A percentile compares a stretch with the other conserved stretches of the same genome.
Evolutionary conservation across 441 rosid genomes (phyloP).

Genomic region (Euphorbia schlechtendalii): DNA sequence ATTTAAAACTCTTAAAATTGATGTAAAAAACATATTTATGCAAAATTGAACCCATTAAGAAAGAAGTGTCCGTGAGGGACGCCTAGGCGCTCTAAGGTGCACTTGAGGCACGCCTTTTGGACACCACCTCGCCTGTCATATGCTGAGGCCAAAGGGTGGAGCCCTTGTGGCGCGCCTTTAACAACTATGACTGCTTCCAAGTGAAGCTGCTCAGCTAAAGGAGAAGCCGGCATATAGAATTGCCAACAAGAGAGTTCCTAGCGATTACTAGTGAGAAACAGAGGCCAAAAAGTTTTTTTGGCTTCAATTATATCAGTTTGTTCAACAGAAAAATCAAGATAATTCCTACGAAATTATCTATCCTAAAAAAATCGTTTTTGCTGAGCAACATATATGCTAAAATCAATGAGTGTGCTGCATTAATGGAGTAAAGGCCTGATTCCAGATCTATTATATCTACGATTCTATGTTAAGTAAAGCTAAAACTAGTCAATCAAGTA

Average conservation of each 20-base stretch:
- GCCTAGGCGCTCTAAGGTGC: too few species aligned
- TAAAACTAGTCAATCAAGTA: background rate
- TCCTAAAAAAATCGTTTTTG: background rate
- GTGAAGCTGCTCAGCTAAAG: background rate
- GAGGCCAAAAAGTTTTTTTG: background rate
- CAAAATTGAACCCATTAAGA: too few species aligned
- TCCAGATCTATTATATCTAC: background rate
- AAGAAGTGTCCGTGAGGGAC: too few species aligned
- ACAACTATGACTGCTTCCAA: too few species aligned
- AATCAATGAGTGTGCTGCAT: background rate
- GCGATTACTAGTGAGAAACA: background rate
- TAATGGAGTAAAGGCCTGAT: background rate
- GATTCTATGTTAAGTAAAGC: background rate
- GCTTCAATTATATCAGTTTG: background rate
- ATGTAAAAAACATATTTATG: too few species aligned
- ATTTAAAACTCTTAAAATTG: too few species aligned
- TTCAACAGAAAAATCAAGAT: background rate
- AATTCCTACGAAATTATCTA: background rate
- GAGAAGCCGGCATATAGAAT: background rate
- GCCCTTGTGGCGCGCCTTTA: too few species aligned
- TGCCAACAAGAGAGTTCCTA: background rate
- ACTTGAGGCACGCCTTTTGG: too few species aligned
- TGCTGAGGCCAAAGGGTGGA: too few species aligned
- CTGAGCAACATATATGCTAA: background rate
- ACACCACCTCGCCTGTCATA: too few species aligned